Conservation (phyloP, 768 basidiomycete species). For the Trametes cinnabarina region DNA sequence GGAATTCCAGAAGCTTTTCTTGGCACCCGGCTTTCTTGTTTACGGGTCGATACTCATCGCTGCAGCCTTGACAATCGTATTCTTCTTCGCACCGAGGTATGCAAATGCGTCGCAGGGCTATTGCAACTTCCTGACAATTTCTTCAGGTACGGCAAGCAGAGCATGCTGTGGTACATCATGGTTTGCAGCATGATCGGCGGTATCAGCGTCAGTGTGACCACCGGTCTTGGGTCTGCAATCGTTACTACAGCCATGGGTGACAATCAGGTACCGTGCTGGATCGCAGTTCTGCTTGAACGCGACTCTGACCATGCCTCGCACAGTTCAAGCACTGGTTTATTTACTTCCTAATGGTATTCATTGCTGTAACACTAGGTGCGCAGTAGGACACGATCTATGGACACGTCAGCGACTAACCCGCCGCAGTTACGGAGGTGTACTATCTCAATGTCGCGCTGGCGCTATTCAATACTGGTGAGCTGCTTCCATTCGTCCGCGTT, state of each 20-base stretch:
- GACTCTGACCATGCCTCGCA: slow-evolving; percentile 6
- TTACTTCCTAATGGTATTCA: slow-evolving; percentile 84
- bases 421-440: slow-evolving; percentile 82
- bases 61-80: slow-evolving; percentile 64
- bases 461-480: slow-evolving; percentile 84
- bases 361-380: slow-evolving; percentile 77
- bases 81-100: slow-evolving; percentile 80
- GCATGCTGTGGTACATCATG: slow-evolving; percentile 92
- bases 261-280: slow-evolving; percentile 63
- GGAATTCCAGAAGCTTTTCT: slow-evolving; percentile 75
- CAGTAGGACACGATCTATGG: slow-evolving; percentile 5
- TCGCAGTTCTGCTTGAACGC: slow-evolving; percentile 15
- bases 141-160: slow-evolving; percentile 77
- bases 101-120: slow-evolving; percentile 14
- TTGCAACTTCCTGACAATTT: neutral
- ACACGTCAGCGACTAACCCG: slow-evolving; percentile 8
- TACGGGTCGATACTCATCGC: slow-evolving; percentile 64
- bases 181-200: slow-evolving; percentile 98
- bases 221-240: slow-evolving; percentile 89
- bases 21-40: slow-evolving; percentile 79
- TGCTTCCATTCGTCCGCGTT: neutral
- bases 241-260: slow-evolving; percentile 73
- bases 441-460: slow-evolving; percentile 96
- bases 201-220: slow-evolving; percentile 90
- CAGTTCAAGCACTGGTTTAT: slow-evolving; percentile 92